phyloP scores from a whole-genome alignment of 2,329 filamentous ascomycete species.

The Calonectria leucothoes region DNA sequence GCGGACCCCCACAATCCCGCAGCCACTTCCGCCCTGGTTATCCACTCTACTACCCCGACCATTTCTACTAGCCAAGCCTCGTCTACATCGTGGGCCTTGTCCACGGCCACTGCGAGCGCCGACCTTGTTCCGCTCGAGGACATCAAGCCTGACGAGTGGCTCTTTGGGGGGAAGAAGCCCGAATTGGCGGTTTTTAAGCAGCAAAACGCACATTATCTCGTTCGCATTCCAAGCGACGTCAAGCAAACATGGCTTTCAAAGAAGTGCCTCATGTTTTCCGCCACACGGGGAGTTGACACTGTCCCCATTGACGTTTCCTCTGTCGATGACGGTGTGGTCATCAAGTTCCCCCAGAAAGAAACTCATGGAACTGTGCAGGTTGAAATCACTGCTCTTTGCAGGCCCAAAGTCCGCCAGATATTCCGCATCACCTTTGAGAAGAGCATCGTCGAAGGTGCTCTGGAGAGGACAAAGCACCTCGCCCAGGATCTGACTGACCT shows the following conservation, averaged over 20 bases:
- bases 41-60: conserved; percentile 37
- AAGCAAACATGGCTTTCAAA: conserved; percentile 67
- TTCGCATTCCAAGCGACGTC: conserved; percentile 62
- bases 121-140: conserved; percentile 46
- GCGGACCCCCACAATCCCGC: conserved; percentile 40
- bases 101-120: conserved; percentile 34
- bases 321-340: conserved; percentile 62
- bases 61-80: conserved; percentile 31
- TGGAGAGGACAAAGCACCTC: conserved; percentile 58
- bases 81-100: conserved; percentile 27
- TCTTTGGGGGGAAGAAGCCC: conserved; percentile 48
- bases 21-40: conserved; percentile 38
- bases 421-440: conserved; percentile 71
- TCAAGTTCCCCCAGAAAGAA: conserved; percentile 65
- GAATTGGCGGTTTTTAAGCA: conserved; percentile 47
- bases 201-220: conserved; percentile 61
- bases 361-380: conserved; percentile 69
- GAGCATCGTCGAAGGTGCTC: conserved; percentile 55
- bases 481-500: conserved; percentile 55
- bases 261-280: conserved; percentile 67
- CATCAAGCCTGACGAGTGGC: conserved; percentile 46
- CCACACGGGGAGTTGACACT: conserved; percentile 59
- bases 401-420: conserved; percentile 70
- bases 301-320: conserved; percentile 62
- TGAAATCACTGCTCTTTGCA: conserved; percentile 67